Evolutionary conservation across 2,329 filamentous ascomycete species (phyloP), one percentile per base, ranked within the genome.

Genomic region (Aspergillus fumigatus): DNA sequence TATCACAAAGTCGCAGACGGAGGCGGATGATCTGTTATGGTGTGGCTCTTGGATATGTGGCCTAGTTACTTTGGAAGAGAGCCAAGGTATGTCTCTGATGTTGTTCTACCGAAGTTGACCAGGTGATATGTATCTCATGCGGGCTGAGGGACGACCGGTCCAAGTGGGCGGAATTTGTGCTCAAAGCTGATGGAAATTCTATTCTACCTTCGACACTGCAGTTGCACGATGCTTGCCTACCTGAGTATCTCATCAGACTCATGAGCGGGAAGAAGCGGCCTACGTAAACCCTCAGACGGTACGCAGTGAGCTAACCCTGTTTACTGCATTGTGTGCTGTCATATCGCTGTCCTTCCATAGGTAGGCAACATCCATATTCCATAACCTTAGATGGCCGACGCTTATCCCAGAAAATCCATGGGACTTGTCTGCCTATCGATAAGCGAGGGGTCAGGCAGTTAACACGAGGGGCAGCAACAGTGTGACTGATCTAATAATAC

Each of bases 121-220:
- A 61, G 60, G 60, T 65, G 62, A 64, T 64, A 43, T 43, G 35
- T 52, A 55, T 45, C 41, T 26, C 51, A 62, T 65, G 63, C 61
- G 49, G 60, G 57, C 38, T 23, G 48, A 21, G 40, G 40, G 14
- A 43, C 27, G 51, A 48, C 35, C 41, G 1, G 25, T 41, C 45
- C 43, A 23, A 19, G 9, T 26, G 17, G 47, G 48, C 32, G 41
- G 41, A 48, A 52, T 27, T 45, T 35, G 25, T 35, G 45, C 7
- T 21, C 27, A 53, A 8, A 26, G 21, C 43, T 23, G 23, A 11
- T 25, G 11, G 14, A 7, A 23, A 23, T 14, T 47, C 17, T 25
- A 3, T 38, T 6, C 14, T 17, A 38, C 17, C 32, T 17, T 38
- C 32, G 32, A 38, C 17, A 38, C 14, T n/a, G 14, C 32, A 23